These are phyloP conservation scores for Datisca glomerata DNA, from an alignment of 306 rosid genomes.

Conservation along the genomic window DNA sequence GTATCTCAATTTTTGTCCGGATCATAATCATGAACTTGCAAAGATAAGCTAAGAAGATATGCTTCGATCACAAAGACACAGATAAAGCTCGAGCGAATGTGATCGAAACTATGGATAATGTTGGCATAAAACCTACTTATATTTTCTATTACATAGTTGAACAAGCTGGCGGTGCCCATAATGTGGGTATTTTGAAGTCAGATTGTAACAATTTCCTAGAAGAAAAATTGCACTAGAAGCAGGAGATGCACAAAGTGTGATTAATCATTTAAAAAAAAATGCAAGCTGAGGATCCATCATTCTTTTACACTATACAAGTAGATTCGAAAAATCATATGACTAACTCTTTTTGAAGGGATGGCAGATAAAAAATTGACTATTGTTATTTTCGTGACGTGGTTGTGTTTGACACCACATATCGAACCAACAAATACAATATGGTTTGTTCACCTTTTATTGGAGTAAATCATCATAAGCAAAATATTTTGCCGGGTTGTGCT, in stretches of 20 bases:
- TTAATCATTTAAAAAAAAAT: neutral
- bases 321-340: constrained; percentile 1
- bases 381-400: neutral
- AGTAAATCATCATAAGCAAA: constrained; percentile 1
- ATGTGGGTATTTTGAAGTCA: neutral
- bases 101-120: neutral
- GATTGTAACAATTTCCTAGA: too few species aligned
- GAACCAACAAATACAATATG: neutral
- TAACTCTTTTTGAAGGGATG: neutral
- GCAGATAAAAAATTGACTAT: neutral
- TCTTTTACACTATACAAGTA: constrained; percentile 2
- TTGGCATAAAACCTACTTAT: neutral
- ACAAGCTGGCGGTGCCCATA: neutral
- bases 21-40: constrained; percentile 4
- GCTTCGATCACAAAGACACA: neutral
- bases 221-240: neutral
- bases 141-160: neutral
- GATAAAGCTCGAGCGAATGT: neutral
- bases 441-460: neutral
- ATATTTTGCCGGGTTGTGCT: neutral
- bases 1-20: neutral
- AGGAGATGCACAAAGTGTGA: neutral
- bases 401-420: neutral
- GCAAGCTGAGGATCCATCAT: neutral
- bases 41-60: neutral